Conservation (phyloP, 2,329 filamentous ascomycete genomes). For the Sarocladiaceae sp. region DNA sequence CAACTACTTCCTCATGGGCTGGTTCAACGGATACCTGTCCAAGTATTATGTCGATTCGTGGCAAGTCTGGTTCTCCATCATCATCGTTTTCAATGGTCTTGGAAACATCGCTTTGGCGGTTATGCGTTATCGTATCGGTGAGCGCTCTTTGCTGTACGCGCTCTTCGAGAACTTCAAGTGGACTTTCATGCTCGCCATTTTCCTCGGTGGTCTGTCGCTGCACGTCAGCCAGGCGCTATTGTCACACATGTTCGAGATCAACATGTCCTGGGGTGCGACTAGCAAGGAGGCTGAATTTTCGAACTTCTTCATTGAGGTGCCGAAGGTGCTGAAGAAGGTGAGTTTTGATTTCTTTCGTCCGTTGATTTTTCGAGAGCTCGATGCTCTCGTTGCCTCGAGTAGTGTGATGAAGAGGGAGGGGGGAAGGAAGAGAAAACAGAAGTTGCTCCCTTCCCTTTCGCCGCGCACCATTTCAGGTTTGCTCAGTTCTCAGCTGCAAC, state of each 20-base stretch:
- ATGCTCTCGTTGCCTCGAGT: too few relatives aligned
- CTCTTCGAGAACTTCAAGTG: constrained; percentile 65
- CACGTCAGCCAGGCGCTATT: constrained; percentile 76
- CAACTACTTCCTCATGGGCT: constrained; percentile 73
- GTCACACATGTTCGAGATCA: constrained; percentile 76
- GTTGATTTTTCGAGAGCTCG: too few relatives aligned
- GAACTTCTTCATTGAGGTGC: constrained; percentile 80
- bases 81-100: constrained; percentile 70
- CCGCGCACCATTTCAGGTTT: too few relatives aligned
- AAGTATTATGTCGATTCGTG: constrained; percentile 76
- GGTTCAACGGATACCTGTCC: constrained; percentile 71
- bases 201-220: constrained; percentile 74
- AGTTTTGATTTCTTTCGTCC: constrained; percentile 37
- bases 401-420: too few relatives aligned
- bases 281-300: constrained; percentile 75
- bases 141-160: constrained; percentile 51
- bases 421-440: too few relatives aligned
- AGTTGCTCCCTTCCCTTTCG: too few relatives aligned
- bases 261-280: constrained; percentile 83
- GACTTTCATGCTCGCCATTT: constrained; percentile 68
- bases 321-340: constrained; percentile 70
- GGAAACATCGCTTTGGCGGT: constrained; percentile 66
- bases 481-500: too few relatives aligned
- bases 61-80: constrained; percentile 75
- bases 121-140: constrained; percentile 66